Evolutionary conservation across 352 stramenopile genomes (phyloP), one percentile per base, ranked within the genome.

Genomic region (Pythium volutum): DNA sequence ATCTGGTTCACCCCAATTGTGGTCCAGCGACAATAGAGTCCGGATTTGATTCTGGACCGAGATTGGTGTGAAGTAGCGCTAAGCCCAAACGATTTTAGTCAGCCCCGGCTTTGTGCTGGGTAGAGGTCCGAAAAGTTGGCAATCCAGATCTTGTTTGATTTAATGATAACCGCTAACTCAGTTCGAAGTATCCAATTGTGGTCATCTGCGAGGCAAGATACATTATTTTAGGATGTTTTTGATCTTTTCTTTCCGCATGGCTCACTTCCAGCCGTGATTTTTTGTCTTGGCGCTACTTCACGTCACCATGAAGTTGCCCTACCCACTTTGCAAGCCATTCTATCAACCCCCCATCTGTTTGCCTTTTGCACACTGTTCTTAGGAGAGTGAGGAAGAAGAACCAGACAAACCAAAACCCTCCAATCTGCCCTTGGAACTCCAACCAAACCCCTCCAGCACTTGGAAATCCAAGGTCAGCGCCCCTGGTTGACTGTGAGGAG

Each of bases 321-420:
- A 61, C 8, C 52, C 36, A 23, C 34, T 25, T 36, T 45, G 38
- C 34, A 36, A 36, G 27, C 50, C 36, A n/a, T 46, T 38, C 52
- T 59, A 50, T 38, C 52, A 59, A 27, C 22, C 52, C 16, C 43
- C 55, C 55, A 62, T 43, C 46, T 62, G 55, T 55, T 62, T 62
- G 39, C 39, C 31, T 16, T 33, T 31, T 42, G n/a, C 16, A 29
- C 31, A 45, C 23, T 47, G 45, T 62, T 59, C 55, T 62, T 46
- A 62, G 46, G 55, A 43, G 54, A 52, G 42, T 23, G 52, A 48
- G 52, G 42, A 48, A 56, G 51, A 60, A 64, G 56, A 64, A 64
- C 56, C 56, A 64, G 56, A 64, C 56, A 62, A 36, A 62, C 46
- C 55, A 59, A 51, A 43, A 43, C 20, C 27, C 49, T 43, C 49